Evolutionary conservation across 805 yeast species (phyloP).

Genomic region (Ascoidea asiatica): DNA sequence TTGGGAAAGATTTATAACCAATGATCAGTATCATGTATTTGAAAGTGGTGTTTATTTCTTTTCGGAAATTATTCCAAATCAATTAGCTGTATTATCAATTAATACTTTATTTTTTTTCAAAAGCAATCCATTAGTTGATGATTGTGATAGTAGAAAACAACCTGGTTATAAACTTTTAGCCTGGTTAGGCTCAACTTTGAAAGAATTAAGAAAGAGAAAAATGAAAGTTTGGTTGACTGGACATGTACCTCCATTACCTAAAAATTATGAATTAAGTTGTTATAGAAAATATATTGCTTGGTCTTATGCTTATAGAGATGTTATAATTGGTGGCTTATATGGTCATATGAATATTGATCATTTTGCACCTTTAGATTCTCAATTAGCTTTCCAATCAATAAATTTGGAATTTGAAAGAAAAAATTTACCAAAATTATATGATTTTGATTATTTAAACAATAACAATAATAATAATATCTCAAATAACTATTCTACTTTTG

Average conservation of each 20-base stretch:
- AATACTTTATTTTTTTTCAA: conserved; percentile 67
- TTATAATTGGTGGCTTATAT: conserved; percentile 69
- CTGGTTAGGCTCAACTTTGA: conserved; percentile 66
- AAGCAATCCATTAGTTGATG: conserved; percentile 71
- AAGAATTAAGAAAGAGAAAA: conserved; percentile 56
- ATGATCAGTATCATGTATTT: conserved; percentile 63
- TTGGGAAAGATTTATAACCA: conserved; percentile 66
- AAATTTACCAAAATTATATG: conserved; percentile 16
- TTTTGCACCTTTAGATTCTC: conserved; percentile 63
- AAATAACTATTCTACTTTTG: too few relatives aligned
- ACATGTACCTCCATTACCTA: conserved; percentile 78
- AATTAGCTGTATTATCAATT: conserved; percentile 65
- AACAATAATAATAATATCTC: too few relatives aligned
- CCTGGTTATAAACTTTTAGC: conserved; percentile 69
- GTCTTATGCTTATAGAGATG: conserved; percentile 73
- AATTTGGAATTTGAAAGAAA: conserved; percentile 7
- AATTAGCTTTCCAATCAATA: conserved; percentile 41
- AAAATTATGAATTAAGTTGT: conserved; percentile 64
- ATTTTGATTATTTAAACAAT: conserved; percentile 17
- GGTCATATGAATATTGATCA: conserved; percentile 92
- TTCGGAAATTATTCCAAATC: conserved; percentile 66
- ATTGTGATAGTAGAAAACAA: conserved; percentile 56
- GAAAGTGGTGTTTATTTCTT: conserved; percentile 64
- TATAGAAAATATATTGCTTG: conserved; percentile 66
- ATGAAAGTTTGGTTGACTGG: conserved; percentile 84